Conservation (phyloP, 768 basidiomycete species). For the Leucogyrophana mollusca region DNA sequence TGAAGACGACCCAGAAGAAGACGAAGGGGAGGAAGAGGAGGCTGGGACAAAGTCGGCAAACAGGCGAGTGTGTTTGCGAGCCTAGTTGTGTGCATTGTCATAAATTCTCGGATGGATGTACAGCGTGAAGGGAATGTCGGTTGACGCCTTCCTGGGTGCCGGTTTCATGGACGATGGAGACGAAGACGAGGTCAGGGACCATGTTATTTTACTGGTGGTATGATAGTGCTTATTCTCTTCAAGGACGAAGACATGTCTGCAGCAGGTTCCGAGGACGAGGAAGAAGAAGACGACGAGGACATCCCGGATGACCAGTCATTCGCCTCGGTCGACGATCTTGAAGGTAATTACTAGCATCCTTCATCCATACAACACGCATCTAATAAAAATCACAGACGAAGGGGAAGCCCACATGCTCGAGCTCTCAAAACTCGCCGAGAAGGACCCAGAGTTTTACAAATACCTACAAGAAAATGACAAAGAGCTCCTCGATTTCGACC, state of each 20-base stretch:
- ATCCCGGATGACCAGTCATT: conserved; percentile 62
- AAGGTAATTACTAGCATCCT: conserved; percentile 39
- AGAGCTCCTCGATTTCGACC: conserved; percentile 82
- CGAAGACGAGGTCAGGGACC: conserved; percentile 39
- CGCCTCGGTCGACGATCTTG: conserved; percentile 76
- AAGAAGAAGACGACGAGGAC: conserved; percentile 41
- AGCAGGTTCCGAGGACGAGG: conserved; percentile 36
- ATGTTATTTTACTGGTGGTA: not conserved
- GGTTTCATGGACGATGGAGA: conserved; percentile 69
- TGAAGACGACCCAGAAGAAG: conserved; percentile 30
- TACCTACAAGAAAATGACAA: conserved; percentile 95
- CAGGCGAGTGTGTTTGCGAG: conserved; percentile 8
- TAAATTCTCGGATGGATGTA: too few species aligned
- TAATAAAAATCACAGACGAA: conserved; percentile 47
- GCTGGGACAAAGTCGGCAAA: conserved; percentile 1
- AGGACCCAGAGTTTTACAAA: conserved; percentile 99
- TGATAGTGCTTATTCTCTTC: conserved; percentile 7
- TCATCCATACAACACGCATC: not conserved
- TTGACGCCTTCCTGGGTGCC: conserved; percentile 74
- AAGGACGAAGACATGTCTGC: conserved; percentile 26
- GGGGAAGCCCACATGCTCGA: conserved; percentile 76
- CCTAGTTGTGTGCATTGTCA: too few species aligned
- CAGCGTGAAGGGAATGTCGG: conserved; percentile 50
- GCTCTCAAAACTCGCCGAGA: conserved; percentile 85
- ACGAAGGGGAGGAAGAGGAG: conserved; percentile 27